phyloP scores from a whole-genome alignment of 768 basidiomycete species.

The Kwoniella dendrophila region DNA sequence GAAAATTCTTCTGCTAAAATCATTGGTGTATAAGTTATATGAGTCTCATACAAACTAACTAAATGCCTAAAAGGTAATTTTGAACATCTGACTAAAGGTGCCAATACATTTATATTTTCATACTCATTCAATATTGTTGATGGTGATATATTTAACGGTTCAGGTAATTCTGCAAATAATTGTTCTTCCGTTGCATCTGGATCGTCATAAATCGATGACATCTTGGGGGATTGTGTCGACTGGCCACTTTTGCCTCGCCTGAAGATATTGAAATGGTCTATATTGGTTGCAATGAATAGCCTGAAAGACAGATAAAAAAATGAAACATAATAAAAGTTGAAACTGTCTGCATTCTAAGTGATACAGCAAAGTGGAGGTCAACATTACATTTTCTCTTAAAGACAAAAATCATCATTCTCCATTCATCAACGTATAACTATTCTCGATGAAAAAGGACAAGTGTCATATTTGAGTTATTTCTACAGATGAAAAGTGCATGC shows the following conservation, averaged over 20 bases:
- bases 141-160: constrained; percentile 44
- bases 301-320: no score
- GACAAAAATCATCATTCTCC: no score
- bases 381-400: not conserved
- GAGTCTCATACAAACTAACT: constrained; percentile 58
- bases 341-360: not conserved
- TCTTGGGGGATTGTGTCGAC: not conserved
- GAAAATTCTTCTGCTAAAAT: constrained; percentile 60
- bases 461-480: no score
- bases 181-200: constrained; percentile 14
- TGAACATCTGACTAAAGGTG: constrained; percentile 59
- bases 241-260: not conserved
- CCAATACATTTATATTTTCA: constrained; percentile 57
- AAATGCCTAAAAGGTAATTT: constrained; percentile 60
- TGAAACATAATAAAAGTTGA: no score
- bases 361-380: not conserved
- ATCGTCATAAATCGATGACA: constrained; percentile 8
- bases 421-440: no score
- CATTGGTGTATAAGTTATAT: constrained; percentile 61
- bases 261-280: not conserved
- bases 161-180: constrained; percentile 35
- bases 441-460: no score
- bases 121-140: constrained; percentile 54
- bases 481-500: constrained; percentile 23
- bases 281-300: no score